Percentiles rank a stretch among this genome's conserved stretches.
Conservation (phyloP, 2,329 filamentous ascomycete species). For the Phaeosphaeria sp. region DNA sequence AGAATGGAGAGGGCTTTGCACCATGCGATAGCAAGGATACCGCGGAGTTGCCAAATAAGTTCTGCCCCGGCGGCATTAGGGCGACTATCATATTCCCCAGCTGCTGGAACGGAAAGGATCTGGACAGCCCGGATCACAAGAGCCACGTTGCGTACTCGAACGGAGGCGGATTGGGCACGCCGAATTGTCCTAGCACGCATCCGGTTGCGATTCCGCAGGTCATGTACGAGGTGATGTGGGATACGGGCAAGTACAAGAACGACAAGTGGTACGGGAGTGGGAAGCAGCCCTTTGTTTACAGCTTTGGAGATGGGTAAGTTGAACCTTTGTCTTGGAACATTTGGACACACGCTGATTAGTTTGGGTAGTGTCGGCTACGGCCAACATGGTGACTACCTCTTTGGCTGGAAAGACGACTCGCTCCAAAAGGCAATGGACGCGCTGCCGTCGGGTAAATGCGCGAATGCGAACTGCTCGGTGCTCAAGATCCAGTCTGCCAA, state of each 20-base stretch:
- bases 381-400: slow-evolving; percentile 32
- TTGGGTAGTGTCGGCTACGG: slow-evolving; percentile 24
- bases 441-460: slow-evolving; percentile 34
- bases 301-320: slow-evolving; percentile 50
- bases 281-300: slow-evolving; percentile 39
- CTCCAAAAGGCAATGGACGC: slow-evolving; percentile 26
- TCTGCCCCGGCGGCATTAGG: slow-evolving; percentile 78
- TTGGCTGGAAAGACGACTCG: slow-evolving; percentile 27
- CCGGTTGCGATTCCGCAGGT: slow-evolving; percentile 56
- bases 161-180: slow-evolving; percentile 41
- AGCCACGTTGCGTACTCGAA: slow-evolving; percentile 70
- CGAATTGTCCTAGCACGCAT: slow-evolving; percentile 56
- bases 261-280: slow-evolving; percentile 26
- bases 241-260: slow-evolving; percentile 37
- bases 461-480: slow-evolving; percentile 37
- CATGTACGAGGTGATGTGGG: slow-evolving; percentile 56
- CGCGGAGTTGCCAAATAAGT: slow-evolving; percentile 62
- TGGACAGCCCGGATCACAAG: slow-evolving; percentile 62
- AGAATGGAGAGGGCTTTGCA: slow-evolving; percentile 26
- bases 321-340: background rate
- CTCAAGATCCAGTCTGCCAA: slow-evolving; percentile 37
- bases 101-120: slow-evolving; percentile 70
- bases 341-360: background rate
- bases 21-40: slow-evolving; percentile 34
- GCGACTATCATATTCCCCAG: slow-evolving; percentile 74